These are phyloP conservation scores for Furcasterigmium sp. DNA, from an alignment of 2,329 filamentous ascomycete species.

Conservation along the genomic window DNA sequence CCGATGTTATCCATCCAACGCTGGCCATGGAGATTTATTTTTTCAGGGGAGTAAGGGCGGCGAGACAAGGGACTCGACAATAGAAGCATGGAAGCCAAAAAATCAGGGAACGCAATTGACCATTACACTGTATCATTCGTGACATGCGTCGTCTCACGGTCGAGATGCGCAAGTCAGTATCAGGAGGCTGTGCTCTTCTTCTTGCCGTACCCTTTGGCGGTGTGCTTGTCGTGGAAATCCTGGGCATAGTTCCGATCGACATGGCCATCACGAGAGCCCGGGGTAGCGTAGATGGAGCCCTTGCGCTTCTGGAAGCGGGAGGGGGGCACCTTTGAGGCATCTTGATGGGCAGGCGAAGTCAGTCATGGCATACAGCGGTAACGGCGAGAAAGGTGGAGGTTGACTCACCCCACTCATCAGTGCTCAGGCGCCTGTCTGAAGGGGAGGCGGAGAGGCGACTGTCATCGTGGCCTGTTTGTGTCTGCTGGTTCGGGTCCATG, in stretches of 20 bases:
- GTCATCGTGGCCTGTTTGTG: not conserved
- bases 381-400: too few species aligned
- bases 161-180: not conserved
- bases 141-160: not conserved
- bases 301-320: conserved; percentile 66
- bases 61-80: not conserved
- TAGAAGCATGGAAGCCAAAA: not conserved
- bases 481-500: not conserved
- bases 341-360: too few species aligned
- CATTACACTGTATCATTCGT: too few species aligned
- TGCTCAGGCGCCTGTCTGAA: conserved; percentile 29
- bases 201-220: conserved; percentile 42
- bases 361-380: too few species aligned
- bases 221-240: conserved; percentile 56
- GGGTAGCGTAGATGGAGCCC: conserved; percentile 64
- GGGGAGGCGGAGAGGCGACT: conserved; percentile 4
- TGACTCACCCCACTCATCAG: conserved; percentile 46
- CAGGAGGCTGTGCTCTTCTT: conserved; percentile 1
- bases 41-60: too few species aligned
- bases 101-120: not conserved
- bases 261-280: conserved; percentile 59
- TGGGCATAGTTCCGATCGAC: conserved; percentile 53
- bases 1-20: not conserved
- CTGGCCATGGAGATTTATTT: too few species aligned
- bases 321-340: conserved; percentile 62